Percentiles rank a stretch among this genome's conserved stretches.
Conservation (phyloP, 2,329 filamentous ascomycete genomes). For the Penicillium janthinellum region DNA sequence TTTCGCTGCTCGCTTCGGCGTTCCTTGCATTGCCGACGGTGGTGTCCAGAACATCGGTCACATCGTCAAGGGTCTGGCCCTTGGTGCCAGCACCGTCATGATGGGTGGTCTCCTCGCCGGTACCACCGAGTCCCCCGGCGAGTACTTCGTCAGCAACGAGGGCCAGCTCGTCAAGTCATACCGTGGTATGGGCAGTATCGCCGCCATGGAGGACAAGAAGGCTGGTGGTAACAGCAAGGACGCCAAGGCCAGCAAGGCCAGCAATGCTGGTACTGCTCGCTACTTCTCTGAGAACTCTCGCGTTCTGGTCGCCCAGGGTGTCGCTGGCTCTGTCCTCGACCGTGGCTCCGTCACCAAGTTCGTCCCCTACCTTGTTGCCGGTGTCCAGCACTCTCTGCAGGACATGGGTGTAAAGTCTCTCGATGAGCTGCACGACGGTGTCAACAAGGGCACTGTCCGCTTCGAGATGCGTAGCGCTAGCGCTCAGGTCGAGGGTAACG, state of each 20-base stretch:
- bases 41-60: constrained; percentile 98
- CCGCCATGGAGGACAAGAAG: constrained; percentile 99
- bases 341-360: constrained; percentile 85
- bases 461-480: constrained; percentile 95
- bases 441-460: constrained; percentile 73
- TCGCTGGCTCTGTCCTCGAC: constrained; percentile 68
- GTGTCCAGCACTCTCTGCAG: constrained; percentile 96
- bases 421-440: constrained; percentile 71
- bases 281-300: constrained; percentile 98
- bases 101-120: constrained; percentile 98
- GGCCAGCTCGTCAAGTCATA: constrained; percentile 99
- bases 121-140: constrained; percentile 95
- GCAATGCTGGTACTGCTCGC: constrained; percentile 91
- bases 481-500: constrained; percentile 93
- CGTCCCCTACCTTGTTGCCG: constrained; percentile 90
- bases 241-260: constrained; percentile 68
- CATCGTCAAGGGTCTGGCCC: constrained; percentile 95
- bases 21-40: constrained; percentile 96
- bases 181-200: constrained; percentile 97
- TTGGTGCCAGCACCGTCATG: constrained; percentile 96
- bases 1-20: constrained; percentile 90
- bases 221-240: constrained; percentile 73
- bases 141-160: constrained; percentile 93
- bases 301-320: constrained; percentile 93
- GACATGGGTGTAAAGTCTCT: constrained; percentile 88